These are phyloP conservation scores for Nannochloris sp. DNA, from an alignment of 139 green algal genomes.

Conservation along the genomic window DNA sequence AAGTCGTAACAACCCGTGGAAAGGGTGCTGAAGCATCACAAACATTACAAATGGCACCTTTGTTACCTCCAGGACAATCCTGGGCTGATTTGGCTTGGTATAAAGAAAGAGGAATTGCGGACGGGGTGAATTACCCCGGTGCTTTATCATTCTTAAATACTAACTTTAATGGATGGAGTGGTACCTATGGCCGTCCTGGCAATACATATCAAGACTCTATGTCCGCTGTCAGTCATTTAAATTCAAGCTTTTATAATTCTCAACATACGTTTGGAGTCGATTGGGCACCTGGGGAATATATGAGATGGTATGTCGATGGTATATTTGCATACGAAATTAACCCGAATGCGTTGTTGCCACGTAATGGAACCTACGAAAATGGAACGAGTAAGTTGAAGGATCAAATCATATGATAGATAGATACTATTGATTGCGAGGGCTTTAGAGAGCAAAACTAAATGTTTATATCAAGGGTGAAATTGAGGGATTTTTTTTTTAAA, in stretches of 20 bases:
- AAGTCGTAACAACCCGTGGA: constrained; percentile 12
- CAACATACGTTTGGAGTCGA: constrained; percentile 31
- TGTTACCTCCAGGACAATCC: constrained; percentile 23
- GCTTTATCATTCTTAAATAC: constrained; percentile 6
- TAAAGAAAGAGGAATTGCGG: neutral
- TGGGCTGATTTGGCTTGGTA: constrained; percentile 15
- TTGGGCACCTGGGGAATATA: constrained; percentile 29
- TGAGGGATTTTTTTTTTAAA: neutral
- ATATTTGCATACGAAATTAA: constrained; percentile 24
- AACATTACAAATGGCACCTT: constrained; percentile 41
- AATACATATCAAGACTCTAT: constrained; percentile 34
- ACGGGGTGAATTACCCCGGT: constrained; percentile 21
- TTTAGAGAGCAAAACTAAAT: too few relatives aligned
- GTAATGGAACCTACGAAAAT: neutral
- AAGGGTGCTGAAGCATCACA: constrained; percentile 15
- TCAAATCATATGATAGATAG: neutral
- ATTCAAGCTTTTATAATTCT: constrained; percentile 4
- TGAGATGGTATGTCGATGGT: constrained; percentile 36
- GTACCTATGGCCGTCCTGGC: constrained; percentile 5
- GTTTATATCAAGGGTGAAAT: neutral
- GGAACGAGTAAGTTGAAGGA: neutral
- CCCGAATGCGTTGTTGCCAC: constrained; percentile 14
- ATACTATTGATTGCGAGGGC: neutral
- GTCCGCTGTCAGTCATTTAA: constrained; percentile 5
- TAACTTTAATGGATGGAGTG: constrained; percentile 11